Conservation (phyloP, 2,329 filamentous ascomycete genomes). For the Cercospora nicotianae region DNA sequence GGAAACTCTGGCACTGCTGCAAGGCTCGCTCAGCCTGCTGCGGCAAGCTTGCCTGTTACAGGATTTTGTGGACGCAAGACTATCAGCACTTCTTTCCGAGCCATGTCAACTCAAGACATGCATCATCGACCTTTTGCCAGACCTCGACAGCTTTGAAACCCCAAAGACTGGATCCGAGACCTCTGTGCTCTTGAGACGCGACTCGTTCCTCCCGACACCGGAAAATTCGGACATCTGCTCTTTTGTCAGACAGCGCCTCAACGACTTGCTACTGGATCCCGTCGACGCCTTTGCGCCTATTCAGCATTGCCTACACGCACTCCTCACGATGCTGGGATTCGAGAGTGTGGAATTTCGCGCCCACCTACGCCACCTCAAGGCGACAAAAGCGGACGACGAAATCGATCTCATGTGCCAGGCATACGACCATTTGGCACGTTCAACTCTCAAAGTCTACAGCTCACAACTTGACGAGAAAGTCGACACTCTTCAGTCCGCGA, state of each 20-base stretch:
- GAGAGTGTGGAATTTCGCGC: background rate
- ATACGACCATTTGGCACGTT: slow-evolving; percentile 7
- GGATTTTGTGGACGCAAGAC: background rate
- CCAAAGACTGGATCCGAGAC: background rate
- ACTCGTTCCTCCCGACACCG: slow-evolving; percentile 3
- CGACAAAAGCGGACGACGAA: background rate
- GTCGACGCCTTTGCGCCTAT: slow-evolving; percentile 10
- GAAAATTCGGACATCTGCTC: slow-evolving; percentile 7
- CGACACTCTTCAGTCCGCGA: background rate
- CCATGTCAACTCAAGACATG: slow-evolving; percentile 6
- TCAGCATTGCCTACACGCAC: background rate
- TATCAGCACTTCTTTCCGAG: background rate
- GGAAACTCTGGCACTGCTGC: slow-evolving; percentile 9
- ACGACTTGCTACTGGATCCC: slow-evolving; percentile 3
- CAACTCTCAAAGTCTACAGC: slow-evolving; percentile 4
- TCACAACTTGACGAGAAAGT: slow-evolving; percentile 6
- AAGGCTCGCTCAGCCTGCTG: slow-evolving; percentile 8
- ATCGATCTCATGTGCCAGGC: slow-evolving; percentile 12
- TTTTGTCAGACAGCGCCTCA: slow-evolving; percentile 2
- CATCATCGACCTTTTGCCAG: slow-evolving; percentile 4
- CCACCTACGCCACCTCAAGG: background rate
- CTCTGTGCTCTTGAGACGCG: slow-evolving; percentile 4
- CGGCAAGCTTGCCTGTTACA: background rate
- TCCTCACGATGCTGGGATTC: slow-evolving; percentile 1
- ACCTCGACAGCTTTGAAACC: background rate